Evolutionary conservation across 2,329 filamentous ascomycete genomes (phyloP).

Genomic region (Podosphaera aphanis): DNA sequence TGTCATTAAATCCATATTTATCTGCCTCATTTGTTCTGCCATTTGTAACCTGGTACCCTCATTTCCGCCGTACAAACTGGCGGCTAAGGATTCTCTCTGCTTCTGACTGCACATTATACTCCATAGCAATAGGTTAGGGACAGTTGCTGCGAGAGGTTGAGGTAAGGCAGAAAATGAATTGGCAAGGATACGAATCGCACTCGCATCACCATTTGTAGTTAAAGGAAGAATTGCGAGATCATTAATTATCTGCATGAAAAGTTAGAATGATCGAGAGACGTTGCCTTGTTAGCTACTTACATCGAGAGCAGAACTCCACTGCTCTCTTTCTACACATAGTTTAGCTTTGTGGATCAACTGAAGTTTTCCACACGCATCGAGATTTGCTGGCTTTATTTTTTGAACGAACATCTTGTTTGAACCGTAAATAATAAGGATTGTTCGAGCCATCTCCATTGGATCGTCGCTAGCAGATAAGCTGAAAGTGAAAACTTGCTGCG

Average conservation of each 20-base stretch:
- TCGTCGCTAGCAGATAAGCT: constrained; percentile 47
- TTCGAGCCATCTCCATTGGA: constrained; percentile 35
- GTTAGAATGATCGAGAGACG: constrained; percentile 7
- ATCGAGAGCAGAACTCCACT: constrained; percentile 39
- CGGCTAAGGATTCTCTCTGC: constrained; percentile 47
- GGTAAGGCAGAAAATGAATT: constrained; percentile 59
- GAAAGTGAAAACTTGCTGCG: constrained; percentile 16
- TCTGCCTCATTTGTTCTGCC: constrained; percentile 49
- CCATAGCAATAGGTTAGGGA: constrained; percentile 85
- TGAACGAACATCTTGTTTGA: constrained; percentile 34
- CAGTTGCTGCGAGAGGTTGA: constrained; percentile 63
- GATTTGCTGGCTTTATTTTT: constrained; percentile 32
- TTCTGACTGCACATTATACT: constrained; percentile 66
- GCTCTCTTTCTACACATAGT: constrained; percentile 29
- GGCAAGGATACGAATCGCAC: constrained; percentile 55
- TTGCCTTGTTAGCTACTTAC: constrained; percentile 25
- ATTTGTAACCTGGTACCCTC: constrained; percentile 38
- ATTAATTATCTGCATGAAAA: constrained; percentile 37
- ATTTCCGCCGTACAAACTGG: constrained; percentile 51
- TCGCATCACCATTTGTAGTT: constrained; percentile 48
- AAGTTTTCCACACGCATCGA: constrained; percentile 33
- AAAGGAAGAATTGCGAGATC: constrained; percentile 60
- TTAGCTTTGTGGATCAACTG: constrained; percentile 38
- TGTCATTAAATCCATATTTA: constrained; percentile 74
- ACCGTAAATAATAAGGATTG: constrained; percentile 39